Base-by-base conservation (phyloP, 1,284 basidiomycete genomes). In the Thecaphora frezii region DNA sequence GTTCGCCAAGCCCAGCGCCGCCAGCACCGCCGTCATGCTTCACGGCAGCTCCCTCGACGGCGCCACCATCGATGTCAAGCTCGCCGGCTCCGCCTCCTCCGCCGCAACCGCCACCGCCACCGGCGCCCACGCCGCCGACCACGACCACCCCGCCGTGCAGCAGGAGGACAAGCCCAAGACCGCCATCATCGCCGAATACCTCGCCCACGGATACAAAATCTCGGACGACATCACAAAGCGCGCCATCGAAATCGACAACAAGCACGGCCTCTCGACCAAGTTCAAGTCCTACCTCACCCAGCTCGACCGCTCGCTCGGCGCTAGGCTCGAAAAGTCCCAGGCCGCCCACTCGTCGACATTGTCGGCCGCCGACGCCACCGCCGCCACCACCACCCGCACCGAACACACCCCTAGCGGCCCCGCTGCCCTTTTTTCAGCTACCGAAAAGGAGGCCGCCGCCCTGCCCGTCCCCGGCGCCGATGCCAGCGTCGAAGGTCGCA, bases 101-200 rank as follows among this genome's bases (percentile, higher is more conserved):
- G 45, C 55, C n/a, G 45, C 45, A 33, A n/a, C 48, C 12, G 48
- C 51, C 21, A 23, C 60, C 13, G 38, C 51, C 39, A 21, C 58
- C 7, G 22, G 10, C 36, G 22, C 36, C 18, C 24, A 44, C n/a
- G 33, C 14, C 36, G 22, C 36, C 18, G 21, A 44, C 16, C 51
- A 54, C 45, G 51, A 59, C 25, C 54, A 53, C 44, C 55, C 56
- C 25, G 14, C 25, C 21, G 52, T 74, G 24, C 58, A 48, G n/a
- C 71, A 74, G 39, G 71, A 74, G 54, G 69, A 74, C 58, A 74
- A 74, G 57, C 71, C 71, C 8, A 63, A 59, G 54, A 68, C 63
- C 5, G 67, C 71, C 48, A 70, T 71, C 53, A 54, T 74, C 28
- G 71, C 71, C 28, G 70, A 74, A 51, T 64, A 68, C 51, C 62